phyloP scores from a whole-genome alignment of 2,329 filamentous ascomycete genomes.

The Colletotrichum sp. region DNA sequence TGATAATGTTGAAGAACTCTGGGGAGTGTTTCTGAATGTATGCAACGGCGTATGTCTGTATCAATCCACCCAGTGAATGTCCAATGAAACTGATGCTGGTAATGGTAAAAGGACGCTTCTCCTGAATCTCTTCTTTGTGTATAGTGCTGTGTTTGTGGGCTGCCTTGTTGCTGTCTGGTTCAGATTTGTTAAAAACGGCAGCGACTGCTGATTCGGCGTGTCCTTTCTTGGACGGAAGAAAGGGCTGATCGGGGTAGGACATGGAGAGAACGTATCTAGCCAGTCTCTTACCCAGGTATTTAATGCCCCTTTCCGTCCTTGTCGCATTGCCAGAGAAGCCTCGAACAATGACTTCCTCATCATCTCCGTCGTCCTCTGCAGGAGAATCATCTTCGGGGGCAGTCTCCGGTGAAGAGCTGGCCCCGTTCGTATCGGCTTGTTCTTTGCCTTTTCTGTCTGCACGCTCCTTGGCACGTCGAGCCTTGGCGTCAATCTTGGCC shows the following conservation, averaged over 20 bases:
- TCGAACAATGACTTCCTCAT: constrained; percentile 86
- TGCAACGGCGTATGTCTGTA: constrained; percentile 93
- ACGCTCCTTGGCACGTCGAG: constrained; percentile 59
- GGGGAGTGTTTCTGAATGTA: constrained; percentile 98
- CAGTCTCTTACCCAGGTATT: constrained; percentile 93
- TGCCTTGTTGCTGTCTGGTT: constrained; percentile 43
- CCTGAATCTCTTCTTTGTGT: constrained; percentile 42
- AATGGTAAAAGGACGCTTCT: constrained; percentile 73
- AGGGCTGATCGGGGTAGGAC: constrained; percentile 94
- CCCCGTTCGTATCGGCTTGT: not conserved
- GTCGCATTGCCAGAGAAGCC: constrained; percentile 91
- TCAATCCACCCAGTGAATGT: constrained; percentile 87
- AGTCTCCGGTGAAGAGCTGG: not conserved
- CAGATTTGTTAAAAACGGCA: constrained; percentile 39
- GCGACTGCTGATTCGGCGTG: constrained; percentile 42
- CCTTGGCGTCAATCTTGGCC: constrained; percentile 72
- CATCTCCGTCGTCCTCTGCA: constrained; percentile 43
- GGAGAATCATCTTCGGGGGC: not conserved
- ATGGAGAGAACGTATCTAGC: constrained; percentile 89
- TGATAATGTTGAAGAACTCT: constrained; percentile 84
- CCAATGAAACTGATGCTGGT: constrained; percentile 95
- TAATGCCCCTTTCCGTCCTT: constrained; percentile 92
- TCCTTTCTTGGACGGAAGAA: constrained; percentile 68
- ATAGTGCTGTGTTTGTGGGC: constrained; percentile 68
- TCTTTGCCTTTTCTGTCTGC: constrained; percentile 30